phyloP scores from a whole-genome alignment of 176 grass and related monocot genomes.

The Luzula sylvatica region DNA sequence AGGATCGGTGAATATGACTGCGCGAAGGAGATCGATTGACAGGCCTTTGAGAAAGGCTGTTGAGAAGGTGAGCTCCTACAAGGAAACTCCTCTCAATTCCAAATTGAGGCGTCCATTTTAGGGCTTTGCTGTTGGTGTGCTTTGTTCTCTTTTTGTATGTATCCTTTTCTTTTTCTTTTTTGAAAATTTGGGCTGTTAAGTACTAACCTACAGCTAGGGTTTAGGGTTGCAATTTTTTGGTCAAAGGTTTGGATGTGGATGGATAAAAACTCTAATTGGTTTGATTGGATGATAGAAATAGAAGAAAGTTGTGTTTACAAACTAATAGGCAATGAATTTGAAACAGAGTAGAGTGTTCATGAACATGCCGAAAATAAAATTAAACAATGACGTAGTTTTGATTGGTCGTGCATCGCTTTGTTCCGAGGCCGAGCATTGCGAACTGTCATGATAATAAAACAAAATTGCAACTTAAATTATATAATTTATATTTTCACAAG shows the following conservation, averaged over 20 bases:
- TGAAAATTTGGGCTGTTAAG: too few relatives aligned
- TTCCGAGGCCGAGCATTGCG: not conserved
- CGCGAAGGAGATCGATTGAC: conserved; percentile 20
- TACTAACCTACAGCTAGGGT: too few relatives aligned
- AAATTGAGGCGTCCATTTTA: conserved; percentile 36
- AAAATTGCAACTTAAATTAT: not conserved
- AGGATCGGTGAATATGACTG: too few relatives aligned
- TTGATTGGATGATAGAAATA: too few relatives aligned
- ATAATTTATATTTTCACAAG: not conserved
- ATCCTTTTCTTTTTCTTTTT: too few relatives aligned
- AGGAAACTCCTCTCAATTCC: conserved; percentile 40
- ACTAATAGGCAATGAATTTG: too few relatives aligned
- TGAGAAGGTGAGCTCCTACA: conserved; percentile 48
- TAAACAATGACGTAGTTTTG: not conserved
- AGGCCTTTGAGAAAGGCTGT: conserved; percentile 34
- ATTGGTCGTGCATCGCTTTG: not conserved
- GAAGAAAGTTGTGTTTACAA: too few relatives aligned
- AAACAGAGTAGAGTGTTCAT: not conserved
- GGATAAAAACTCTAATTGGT: too few relatives aligned
- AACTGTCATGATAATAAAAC: not conserved
- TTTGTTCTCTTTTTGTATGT: too few relatives aligned
- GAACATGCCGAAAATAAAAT: not conserved
- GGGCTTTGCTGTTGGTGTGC: too few relatives aligned
- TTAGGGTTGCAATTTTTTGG: too few relatives aligned
- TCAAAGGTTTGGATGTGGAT: too few relatives aligned